Evolutionary conservation across 2,329 filamentous ascomycete genomes (phyloP).

Genomic region (Pestalotiopsis sp.): DNA sequence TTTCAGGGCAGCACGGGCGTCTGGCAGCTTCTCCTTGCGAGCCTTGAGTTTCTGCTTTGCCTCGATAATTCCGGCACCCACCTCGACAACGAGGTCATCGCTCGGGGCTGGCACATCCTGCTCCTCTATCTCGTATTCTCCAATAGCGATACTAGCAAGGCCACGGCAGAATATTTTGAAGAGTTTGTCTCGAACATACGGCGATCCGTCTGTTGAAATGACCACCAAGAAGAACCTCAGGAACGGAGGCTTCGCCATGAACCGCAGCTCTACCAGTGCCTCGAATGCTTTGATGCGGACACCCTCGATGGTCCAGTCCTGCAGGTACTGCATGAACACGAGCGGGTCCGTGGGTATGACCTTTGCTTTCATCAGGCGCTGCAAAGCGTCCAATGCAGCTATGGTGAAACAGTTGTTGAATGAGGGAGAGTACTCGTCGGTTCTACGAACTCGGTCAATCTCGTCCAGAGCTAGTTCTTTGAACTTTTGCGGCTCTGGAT

Average conservation of each 20-base stretch:
- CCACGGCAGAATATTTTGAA: constrained; percentile 62
- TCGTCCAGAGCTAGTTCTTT: constrained; percentile 59
- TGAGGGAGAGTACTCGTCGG: constrained; percentile 70
- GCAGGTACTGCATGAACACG: constrained; percentile 65
- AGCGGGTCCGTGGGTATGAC: constrained; percentile 57
- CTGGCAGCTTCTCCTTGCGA: constrained; percentile 49
- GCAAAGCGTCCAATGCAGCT: constrained; percentile 63
- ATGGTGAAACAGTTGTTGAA: constrained; percentile 70
- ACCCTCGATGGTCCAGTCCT: constrained; percentile 64
- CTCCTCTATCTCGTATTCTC: constrained; percentile 48
- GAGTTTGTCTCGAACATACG: constrained; percentile 62
- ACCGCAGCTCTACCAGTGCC: constrained; percentile 64
- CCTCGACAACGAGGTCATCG: constrained; percentile 50
- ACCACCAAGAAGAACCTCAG: constrained; percentile 59
- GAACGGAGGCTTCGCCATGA: constrained; percentile 56
- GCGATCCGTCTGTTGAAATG: constrained; percentile 64
- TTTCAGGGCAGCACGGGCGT: constrained; percentile 50
- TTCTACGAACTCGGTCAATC: constrained; percentile 67
- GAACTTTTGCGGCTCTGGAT: constrained; percentile 48
- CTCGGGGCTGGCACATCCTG: constrained; percentile 24
- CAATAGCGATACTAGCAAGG: constrained; percentile 65
- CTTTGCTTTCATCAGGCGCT: constrained; percentile 64
- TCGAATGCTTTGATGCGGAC: constrained; percentile 70
- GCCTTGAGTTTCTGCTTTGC: constrained; percentile 49
- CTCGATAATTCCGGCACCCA: constrained; percentile 44